Percentiles rank a stretch among this genome's conserved stretches.
Conservation (phyloP, 1,284 basidiomycete species). For the Moesziomyces sp. region DNA sequence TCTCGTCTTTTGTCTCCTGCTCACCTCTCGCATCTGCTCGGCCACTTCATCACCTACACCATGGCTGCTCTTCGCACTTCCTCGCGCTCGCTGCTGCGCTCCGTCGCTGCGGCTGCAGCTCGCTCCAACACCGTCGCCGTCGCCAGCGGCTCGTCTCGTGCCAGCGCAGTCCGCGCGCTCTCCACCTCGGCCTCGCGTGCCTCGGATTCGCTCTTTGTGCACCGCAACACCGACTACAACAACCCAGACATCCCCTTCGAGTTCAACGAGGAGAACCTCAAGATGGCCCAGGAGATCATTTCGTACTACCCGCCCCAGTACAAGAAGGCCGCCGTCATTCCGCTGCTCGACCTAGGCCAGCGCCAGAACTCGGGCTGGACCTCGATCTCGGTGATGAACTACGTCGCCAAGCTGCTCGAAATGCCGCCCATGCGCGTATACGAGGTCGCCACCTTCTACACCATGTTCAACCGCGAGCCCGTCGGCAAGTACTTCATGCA, state of each 20-base stretch:
- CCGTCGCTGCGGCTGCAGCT: conserved; percentile 28
- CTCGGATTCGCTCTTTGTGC: conserved; percentile 69
- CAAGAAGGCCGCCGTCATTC: conserved; percentile 94
- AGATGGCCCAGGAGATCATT: conserved; percentile 88
- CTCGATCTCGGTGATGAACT: conserved; percentile 99
- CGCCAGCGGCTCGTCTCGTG: conserved; percentile 29
- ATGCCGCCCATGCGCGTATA: conserved; percentile 99
- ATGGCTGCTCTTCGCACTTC: conserved; percentile 50
- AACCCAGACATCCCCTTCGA: conserved; percentile 81
- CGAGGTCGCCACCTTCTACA: conserved; percentile 99
- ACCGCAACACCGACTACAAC: conserved; percentile 92
- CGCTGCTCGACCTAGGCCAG: conserved; percentile 94
- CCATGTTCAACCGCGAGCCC: conserved; percentile 87
- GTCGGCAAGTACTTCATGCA: conserved; percentile 95
- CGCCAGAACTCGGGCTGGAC: conserved; percentile 99
- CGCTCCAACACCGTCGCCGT: conserved; percentile 29
- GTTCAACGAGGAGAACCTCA: conserved; percentile 83
- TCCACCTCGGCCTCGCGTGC: conserved; percentile 42
- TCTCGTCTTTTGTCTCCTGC: not conserved
- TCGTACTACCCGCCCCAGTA: conserved; percentile 94
- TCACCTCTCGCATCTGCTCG: conserved; percentile 1
- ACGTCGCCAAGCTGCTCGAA: conserved; percentile 85
- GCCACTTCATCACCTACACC: conserved; percentile 1
- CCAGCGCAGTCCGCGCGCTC: conserved; percentile 37
- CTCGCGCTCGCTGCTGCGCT: conserved; percentile 44